phyloP scores from a whole-genome alignment of 306 rosid species.

The Nissolia schottii region DNA sequence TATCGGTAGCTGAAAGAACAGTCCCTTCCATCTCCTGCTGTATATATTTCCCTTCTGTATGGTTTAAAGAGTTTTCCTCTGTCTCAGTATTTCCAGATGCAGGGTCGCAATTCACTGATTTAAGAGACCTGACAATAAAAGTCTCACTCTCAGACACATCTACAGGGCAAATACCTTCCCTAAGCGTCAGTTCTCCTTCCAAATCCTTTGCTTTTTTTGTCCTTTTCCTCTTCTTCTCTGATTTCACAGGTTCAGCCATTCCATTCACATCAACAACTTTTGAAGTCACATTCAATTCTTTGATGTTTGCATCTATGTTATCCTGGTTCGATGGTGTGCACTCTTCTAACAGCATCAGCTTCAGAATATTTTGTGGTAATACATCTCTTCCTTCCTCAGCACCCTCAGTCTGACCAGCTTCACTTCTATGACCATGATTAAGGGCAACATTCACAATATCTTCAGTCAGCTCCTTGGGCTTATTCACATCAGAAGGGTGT shows the following conservation, averaged over 20 bases:
- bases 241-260: slow-evolving; percentile 25
- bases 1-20: not conserved
- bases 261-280: slow-evolving; percentile 26
- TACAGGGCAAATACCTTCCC: slow-evolving; percentile 14
- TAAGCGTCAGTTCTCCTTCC: slow-evolving; percentile 8
- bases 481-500: slow-evolving; percentile 19
- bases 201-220: slow-evolving; percentile 34
- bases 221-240: slow-evolving; percentile 35
- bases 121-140: slow-evolving; percentile 25
- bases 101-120: slow-evolving; percentile 28
- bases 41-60: slow-evolving; percentile 23
- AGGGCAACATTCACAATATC: slow-evolving; percentile 20
- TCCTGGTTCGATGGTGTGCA: slow-evolving; percentile 23
- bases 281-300: slow-evolving; percentile 27
- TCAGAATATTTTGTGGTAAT: slow-evolving; percentile 28
- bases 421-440: slow-evolving; percentile 23
- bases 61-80: slow-evolving; percentile 35
- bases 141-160: slow-evolving; percentile 30
- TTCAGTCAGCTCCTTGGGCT: slow-evolving; percentile 27
- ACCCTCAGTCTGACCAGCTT: slow-evolving; percentile 20
- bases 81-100: slow-evolving; percentile 25
- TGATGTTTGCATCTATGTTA: slow-evolving; percentile 19
- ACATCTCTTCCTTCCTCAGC: slow-evolving; percentile 37
- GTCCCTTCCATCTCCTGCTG: slow-evolving; percentile 25
- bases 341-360: slow-evolving; percentile 26